These are phyloP conservation scores for Phaeotremella skinneri DNA, from an alignment of 768 basidiomycete species.

Conservation along the genomic window DNA sequence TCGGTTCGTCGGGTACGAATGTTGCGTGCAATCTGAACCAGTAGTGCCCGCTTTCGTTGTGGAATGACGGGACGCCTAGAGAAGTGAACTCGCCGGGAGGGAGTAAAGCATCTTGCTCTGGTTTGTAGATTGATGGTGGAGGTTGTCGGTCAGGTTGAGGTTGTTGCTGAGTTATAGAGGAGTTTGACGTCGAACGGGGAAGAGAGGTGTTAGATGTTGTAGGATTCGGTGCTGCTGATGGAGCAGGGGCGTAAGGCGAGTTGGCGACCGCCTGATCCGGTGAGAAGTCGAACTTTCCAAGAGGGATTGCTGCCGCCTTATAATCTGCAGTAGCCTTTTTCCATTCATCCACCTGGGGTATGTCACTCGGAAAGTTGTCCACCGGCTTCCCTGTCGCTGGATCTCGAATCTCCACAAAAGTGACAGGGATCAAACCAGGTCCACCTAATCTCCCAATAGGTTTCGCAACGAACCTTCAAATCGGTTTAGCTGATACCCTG, in stretches of 20 bases:
- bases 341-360: slow-evolving; percentile 99
- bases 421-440: slow-evolving; percentile 93
- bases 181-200: slow-evolving; percentile 19
- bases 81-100: slow-evolving; percentile 71
- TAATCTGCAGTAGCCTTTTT: slow-evolving; percentile 91
- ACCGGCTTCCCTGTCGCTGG: slow-evolving; percentile 79
- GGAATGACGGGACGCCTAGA: slow-evolving; percentile 92
- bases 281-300: slow-evolving; percentile 78
- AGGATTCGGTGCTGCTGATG: background rate
- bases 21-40: slow-evolving; percentile 93
- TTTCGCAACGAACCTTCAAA: slow-evolving; percentile 80
- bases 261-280: slow-evolving; percentile 50
- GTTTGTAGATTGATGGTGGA: slow-evolving; percentile 30
- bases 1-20: slow-evolving; percentile 74
- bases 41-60: slow-evolving; percentile 91
- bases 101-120: slow-evolving; percentile 38
- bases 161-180: slow-evolving; percentile 11
- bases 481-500: no score
- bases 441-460: slow-evolving; percentile 92
- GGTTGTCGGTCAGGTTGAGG: slow-evolving; percentile 2
- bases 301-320: slow-evolving; percentile 91
- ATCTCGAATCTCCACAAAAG: slow-evolving; percentile 95
- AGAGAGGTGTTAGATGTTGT: slow-evolving; percentile 13
- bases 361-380: slow-evolving; percentile 60
- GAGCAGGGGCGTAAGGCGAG: slow-evolving; percentile 35